Evolutionary conservation across 345 rosid genomes (phyloP).

Genomic region (Syzygium aromaticum): DNA sequence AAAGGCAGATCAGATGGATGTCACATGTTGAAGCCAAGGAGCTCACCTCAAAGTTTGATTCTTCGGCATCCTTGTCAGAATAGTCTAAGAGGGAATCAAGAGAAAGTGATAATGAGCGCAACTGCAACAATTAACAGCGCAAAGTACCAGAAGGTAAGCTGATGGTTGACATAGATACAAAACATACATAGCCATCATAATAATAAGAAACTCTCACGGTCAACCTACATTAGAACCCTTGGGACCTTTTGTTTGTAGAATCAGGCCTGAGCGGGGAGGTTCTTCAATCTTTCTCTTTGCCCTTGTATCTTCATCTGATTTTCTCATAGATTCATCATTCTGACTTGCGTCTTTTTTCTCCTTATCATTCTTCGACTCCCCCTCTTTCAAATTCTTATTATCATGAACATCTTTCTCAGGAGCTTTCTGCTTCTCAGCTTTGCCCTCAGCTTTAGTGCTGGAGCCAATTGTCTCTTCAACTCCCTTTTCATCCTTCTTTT

Average conservation of each 20-base stretch:
- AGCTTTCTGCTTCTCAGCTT: conserved; percentile 30
- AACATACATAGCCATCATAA: background rate
- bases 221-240: conserved; percentile 66
- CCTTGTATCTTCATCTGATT: conserved; percentile 42
- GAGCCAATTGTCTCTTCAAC: conserved; percentile 10
- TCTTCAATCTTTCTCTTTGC: conserved; percentile 72
- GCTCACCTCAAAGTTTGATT: conserved; percentile 87
- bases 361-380: conserved; percentile 33
- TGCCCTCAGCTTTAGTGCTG: conserved; percentile 11
- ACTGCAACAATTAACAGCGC: conserved; percentile 23
- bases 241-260: conserved; percentile 51
- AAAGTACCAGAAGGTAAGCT: background rate
- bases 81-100: conserved; percentile 93
- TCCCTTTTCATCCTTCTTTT: conserved; percentile 35
- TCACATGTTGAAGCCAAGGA: background rate
- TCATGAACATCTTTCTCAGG: conserved; percentile 21
- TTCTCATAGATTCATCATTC: conserved; percentile 34
- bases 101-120: conserved; percentile 72
- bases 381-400: conserved; percentile 29
- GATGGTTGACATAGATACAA: background rate
- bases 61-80: conserved; percentile 81
- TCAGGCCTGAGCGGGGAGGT: conserved; percentile 75
- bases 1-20: background rate
- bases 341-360: conserved; percentile 32
- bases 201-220: background rate